Evolutionary conservation across 768 basidiomycete genomes (phyloP), one percentile per base, ranked within the genome.

Genomic region (Phylloporus arenicola): DNA sequence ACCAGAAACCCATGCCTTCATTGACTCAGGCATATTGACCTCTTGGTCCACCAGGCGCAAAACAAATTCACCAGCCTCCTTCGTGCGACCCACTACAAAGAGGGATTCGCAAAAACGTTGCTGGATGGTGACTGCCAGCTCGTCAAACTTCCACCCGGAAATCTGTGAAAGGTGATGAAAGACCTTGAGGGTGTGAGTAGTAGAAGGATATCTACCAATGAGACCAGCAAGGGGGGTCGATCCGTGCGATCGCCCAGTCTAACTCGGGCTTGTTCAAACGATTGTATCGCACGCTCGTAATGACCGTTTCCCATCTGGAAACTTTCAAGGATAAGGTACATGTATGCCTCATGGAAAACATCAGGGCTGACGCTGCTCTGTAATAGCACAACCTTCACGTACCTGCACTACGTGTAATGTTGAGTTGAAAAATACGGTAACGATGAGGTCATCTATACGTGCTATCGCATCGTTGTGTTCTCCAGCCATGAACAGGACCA

Each of bases 391-490:
- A 4, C 6, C 5, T 13, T 20, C 10, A 35, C 49, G 8, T 25
- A n/a, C 53, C 50, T 47, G 50, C 6, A 47, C 38, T 1, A n/a
- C 24, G 17, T 33, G 46, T 19, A 37, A 47, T 13, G n/a, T 13
- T 1, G 40, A 22, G 22, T 30, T 25, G 3, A 10, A 17, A 13
- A 10, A 22, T 1, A 16, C 29, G 1, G 44, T 37, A 17, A 17
- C 6, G 10, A 50, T 51, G 14, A 51, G 44, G 24, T 46, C 45
- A 2, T 42, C 44, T 17, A 25, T 7, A 12, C 51, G 52, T 3
- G 47, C 53, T 39, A 53, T 49, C 4, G 47, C 54, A 33, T 39
- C 34, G 34, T 6, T 16, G 6, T 34, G 16, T 16, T 34, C 34
- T 16, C 16, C 34, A 34, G 34, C 34, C 34, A 34, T n/a, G 34